Conservation (phyloP, 768 basidiomycete genomes). For the Daedalea quercina region DNA sequence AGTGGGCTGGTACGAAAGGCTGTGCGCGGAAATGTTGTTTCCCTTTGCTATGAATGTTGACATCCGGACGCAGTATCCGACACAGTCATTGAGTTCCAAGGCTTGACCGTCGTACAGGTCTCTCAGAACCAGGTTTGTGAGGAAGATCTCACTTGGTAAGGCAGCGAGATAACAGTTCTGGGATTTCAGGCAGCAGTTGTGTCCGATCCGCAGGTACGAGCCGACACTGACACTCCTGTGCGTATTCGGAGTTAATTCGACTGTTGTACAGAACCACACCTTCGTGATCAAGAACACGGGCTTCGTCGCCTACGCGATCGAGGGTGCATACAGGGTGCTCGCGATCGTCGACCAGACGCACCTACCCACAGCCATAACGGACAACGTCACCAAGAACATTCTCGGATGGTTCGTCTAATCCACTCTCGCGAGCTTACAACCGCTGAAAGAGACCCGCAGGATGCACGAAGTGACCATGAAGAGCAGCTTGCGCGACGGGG, state of each 20-base stretch:
- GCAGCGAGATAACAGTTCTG: neutral
- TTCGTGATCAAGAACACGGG: slow-evolving; percentile 78
- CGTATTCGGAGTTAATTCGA: neutral
- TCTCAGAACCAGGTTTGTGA: slow-evolving; percentile 64
- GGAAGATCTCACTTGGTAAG: neutral
- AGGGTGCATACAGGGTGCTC: slow-evolving; percentile 70
- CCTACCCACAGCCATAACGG: slow-evolving; percentile 50
- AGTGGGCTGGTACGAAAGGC: slow-evolving; percentile 64
- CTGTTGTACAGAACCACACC: slow-evolving; percentile 47
- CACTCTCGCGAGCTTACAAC: neutral
- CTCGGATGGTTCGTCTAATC: slow-evolving; percentile 45
- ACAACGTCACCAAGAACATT: slow-evolving; percentile 50
- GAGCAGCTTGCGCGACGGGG: slow-evolving; percentile 38
- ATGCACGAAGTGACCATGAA: slow-evolving; percentile 78
- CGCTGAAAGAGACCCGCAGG: slow-evolving; percentile 20
- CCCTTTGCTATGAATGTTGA: neutral
- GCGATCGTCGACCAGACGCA: slow-evolving; percentile 84
- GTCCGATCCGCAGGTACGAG: slow-evolving; percentile 56
- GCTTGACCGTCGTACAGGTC: slow-evolving; percentile 80
- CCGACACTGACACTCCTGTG: slow-evolving; percentile 11
- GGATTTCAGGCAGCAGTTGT: slow-evolving; percentile 50
- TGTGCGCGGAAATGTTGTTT: slow-evolving; percentile 33
- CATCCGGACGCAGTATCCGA: slow-evolving; percentile 54
- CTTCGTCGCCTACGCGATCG: slow-evolving; percentile 70
- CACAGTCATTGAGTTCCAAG: slow-evolving; percentile 74